These are phyloP conservation scores for Sordariomycetes sp. DNA, from an alignment of 2,329 filamentous ascomycete genomes.

Conservation along the genomic window DNA sequence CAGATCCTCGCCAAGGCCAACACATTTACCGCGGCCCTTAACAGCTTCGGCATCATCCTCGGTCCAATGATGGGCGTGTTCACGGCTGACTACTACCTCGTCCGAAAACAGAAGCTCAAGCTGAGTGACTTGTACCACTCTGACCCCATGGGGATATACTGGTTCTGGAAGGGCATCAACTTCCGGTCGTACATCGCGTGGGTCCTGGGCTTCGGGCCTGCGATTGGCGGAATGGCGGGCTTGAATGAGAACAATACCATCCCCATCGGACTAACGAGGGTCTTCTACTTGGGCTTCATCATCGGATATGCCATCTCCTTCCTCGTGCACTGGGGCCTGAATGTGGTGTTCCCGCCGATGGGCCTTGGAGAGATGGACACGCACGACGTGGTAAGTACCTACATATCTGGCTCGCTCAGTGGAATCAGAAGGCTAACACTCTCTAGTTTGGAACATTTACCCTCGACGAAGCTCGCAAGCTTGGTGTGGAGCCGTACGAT, in stretches of 20 bases:
- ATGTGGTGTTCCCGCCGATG: slow-evolving; percentile 1
- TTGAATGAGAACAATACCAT: neutral
- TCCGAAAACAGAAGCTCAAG: neutral
- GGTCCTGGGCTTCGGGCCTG: slow-evolving; percentile 3
- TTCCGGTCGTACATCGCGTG: neutral
- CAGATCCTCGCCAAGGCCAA: slow-evolving; percentile 28
- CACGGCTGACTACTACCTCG: neutral
- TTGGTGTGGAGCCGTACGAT: too few relatives aligned
- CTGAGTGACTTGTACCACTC: neutral
- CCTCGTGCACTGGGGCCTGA: slow-evolving; percentile 1
- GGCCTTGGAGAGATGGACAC: slow-evolving; percentile 3
- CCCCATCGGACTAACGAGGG: too few relatives aligned
- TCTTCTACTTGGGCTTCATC: neutral
- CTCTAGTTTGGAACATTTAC: too few relatives aligned
- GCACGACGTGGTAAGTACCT: neutral
- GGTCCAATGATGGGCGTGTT: neutral
- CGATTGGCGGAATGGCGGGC: neutral
- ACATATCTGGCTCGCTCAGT: neutral
- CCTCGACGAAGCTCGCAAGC: too few relatives aligned
- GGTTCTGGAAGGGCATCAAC: slow-evolving; percentile 2
- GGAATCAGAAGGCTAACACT: too few relatives aligned
- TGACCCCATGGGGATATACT: slow-evolving; percentile 1
- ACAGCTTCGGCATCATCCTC: slow-evolving; percentile 16
- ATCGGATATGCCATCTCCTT: slow-evolving; percentile 4
- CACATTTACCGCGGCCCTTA: slow-evolving; percentile 29